Evolutionary conservation across 352 stramenopile genomes (phyloP), one percentile per base, ranked within the genome.

Genomic region (Aphanomyces euteiches): DNA sequence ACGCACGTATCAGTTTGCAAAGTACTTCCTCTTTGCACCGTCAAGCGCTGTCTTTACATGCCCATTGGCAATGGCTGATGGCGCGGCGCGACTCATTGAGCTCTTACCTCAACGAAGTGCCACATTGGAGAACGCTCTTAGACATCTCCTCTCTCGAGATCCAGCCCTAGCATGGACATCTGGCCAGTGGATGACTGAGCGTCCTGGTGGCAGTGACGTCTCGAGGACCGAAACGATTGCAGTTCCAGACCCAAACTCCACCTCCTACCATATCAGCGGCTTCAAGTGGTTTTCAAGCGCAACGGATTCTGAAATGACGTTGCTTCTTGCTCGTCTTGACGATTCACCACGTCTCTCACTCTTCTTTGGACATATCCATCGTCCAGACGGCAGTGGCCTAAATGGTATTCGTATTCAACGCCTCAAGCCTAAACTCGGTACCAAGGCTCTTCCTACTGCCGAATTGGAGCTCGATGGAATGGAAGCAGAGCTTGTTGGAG

Each of bases 261-360:
- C 15, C 7, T 2, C 15, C 15, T 8, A 8, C 7, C 50, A 36
- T 12, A 12, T 58, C 15, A 17, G 36, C 21, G 50, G 50, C 8
- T 58, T 58, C 50, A 58, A 58, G 50, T 58, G 50, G 50, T 58
- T 58, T 36, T 58, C 50, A 17, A 58, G 50, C 50, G 50, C 50
- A 19, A 58, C 50, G 17, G 50, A 58, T 28, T 58, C 50, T 7
- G 50, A 58, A 21, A 58, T 58, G 50, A 36, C 50, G 15, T 28
- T 58, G 17, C 50, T 58, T 28, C 17, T 58, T 8, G 50, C 50
- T 8, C 50, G 50, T 7, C 15, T 58, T 28, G 15, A 17, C 15
- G 50, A 58, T 19, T 19, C 7, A 12, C 50, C 50, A 21, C 15
- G 21, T 12, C 50, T 58, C 15, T 58, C 50, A 10, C 50, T 58